Evolutionary conservation across 306 rosid genomes (phyloP), one percentile per base, ranked within the genome.

Genomic region (Astragalus membranaceus): DNA sequence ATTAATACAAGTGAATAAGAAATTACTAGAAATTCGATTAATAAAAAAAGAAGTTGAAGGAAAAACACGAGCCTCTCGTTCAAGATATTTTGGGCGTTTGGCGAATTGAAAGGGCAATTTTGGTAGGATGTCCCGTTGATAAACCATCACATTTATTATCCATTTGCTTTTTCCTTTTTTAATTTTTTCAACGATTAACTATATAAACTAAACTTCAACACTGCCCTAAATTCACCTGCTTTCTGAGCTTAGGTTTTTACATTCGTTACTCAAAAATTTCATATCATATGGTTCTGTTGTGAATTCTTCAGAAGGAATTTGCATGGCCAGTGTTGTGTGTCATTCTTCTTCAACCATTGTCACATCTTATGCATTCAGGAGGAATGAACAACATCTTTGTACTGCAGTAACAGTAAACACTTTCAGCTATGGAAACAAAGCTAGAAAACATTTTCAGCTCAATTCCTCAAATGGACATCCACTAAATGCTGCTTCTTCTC

Each of bases 401-500:
- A 26, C 48, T 74, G 78, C 52, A 76, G 51, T 78, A 15, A 73
- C 74, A 1, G 71, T 69, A 67, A 81, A 70, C 39, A 20, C 53
- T 8, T 69, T 77, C 79, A 72, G 55, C 16, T 65, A 50, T 0
- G 65, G 77, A 83, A 83, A 51, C 32, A 46, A 8, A 0, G 72
- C 82, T n/a, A 69, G 80, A 44, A 76, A 72, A 29, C 84, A 70
- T 61, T 86, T 89, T 64, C 84, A 72, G 82, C 90, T 92, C 46
- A 92, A 81, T 73, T 87, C 92, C 44, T 87, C 90, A 75, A 89
- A 92, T 86, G 95, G 89, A 77, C 81, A 81, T 67, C 88, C 85
- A 0, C 83, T 80, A 47, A 67, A 89, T 78, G 90, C 88, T 44
- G 66, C 85, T 78, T 81, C 89, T 68, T 76, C 77, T 51, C 82